phyloP scores from a whole-genome alignment of 768 basidiomycete species.

The Panus rudis region DNA sequence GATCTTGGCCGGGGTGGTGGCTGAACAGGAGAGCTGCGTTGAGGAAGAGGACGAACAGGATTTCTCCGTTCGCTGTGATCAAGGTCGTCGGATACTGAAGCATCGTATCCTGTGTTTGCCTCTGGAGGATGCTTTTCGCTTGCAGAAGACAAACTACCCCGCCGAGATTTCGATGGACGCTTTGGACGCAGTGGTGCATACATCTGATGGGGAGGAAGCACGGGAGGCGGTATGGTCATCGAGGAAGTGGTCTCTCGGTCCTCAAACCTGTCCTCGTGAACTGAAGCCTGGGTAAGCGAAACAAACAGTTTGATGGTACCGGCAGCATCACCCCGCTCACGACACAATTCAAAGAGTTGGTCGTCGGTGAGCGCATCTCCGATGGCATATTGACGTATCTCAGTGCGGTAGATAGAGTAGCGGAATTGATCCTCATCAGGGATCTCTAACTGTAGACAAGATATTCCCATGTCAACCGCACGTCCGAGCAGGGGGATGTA shows the following conservation, averaged over 20 bases:
- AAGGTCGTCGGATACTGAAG: constrained; percentile 48
- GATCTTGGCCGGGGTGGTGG: constrained; percentile 28
- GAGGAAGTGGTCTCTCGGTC: constrained; percentile 29
- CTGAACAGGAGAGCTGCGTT: constrained; percentile 23
- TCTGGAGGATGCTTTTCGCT: constrained; percentile 53
- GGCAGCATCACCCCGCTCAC: constrained; percentile 63
- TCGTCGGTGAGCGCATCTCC: constrained; percentile 70
- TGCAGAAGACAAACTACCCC: constrained; percentile 66
- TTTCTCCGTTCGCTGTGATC: constrained; percentile 49
- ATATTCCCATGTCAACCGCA: no score
- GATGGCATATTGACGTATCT: constrained; percentile 72
- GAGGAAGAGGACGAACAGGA: constrained; percentile 35
- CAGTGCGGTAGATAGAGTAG: constrained; percentile 81
- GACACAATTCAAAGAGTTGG: constrained; percentile 64
- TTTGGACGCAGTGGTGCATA: constrained; percentile 41
- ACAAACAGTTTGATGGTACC: constrained; percentile 84
- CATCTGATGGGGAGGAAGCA: constrained; percentile 33
- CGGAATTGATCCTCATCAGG: constrained; percentile 75
- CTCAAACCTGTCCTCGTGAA: constrained; percentile 42
- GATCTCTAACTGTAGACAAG: constrained; percentile 56
- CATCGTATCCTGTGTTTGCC: constrained; percentile 58
- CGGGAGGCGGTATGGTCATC: constrained; percentile 46
- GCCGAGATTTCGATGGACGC: constrained; percentile 50
- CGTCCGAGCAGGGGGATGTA: constrained; percentile 1
- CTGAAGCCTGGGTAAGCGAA: constrained; percentile 53